Evolutionary conservation across 805 yeast species (phyloP).

Genomic region (Saccharomycopsis oosterbeekiorum): DNA sequence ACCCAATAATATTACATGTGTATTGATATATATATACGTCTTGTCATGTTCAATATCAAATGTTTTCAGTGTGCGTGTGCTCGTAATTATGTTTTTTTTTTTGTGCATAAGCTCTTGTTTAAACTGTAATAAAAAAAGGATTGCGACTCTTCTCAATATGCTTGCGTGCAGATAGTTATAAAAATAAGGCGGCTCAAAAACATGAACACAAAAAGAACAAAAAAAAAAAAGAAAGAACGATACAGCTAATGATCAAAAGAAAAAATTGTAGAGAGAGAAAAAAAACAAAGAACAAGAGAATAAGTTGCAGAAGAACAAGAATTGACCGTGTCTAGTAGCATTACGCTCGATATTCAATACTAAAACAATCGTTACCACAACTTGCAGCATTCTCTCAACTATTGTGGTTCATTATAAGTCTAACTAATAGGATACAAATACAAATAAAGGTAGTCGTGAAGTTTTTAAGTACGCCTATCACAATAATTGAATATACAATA

Average conservation of each 20-base stretch:
- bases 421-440: not conserved
- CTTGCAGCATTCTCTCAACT: not conserved
- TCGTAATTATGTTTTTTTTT: not conserved
- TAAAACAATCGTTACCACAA: no score
- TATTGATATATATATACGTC: no score
- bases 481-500: no score
- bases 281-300: not conserved
- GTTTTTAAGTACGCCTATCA: no score
- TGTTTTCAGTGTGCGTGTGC: not conserved
- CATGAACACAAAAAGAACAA: not conserved
- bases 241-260: not conserved
- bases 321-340: not conserved
- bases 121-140: no score
- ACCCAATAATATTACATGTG: no score
- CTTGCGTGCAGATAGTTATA: not conserved
- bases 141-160: not conserved
- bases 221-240: not conserved
- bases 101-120: no score
- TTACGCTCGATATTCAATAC: not conserved
- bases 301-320: not conserved
- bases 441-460: no score
- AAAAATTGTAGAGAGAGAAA: not conserved
- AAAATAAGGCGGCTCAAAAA: not conserved
- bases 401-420: not conserved
- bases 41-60: no score